Base-by-base conservation (phyloP, 768 basidiomycete species). In the Lepiota subincarnata region DNA sequence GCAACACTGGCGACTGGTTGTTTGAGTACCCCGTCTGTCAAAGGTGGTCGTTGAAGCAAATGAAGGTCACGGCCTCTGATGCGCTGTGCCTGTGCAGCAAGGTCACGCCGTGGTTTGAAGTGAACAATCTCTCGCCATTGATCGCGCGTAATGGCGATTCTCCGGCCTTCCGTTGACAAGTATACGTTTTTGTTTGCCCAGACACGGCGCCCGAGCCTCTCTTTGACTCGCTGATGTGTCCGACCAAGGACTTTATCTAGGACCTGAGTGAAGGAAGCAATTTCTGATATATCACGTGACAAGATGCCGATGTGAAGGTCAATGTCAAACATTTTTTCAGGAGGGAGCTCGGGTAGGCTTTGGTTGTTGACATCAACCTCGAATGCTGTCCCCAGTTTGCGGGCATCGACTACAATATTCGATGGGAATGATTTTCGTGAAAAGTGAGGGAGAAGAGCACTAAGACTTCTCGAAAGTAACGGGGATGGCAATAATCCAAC, bases 181-280 rank as follows among this genome's bases (percentile, higher is more conserved):
- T 77, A 91, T 2, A 92, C 58, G 50, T 82, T 69, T 64, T 79
- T 82, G 28, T 65, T 73, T 4, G 58, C 64, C 87, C 87, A 89
- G 0, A 91, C 80, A 10, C 89, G 81, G n/a, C 89, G 80, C 7
- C 87, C 87, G n/a, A 90, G 68, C 26, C 80, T 74, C 68, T 91
- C 87, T 68, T 89, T 89, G n/a, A 82, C 53, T 14, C 88, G 79
- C 57, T 84, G 80, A 2, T 72, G 70, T 14, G 72, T 79, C 8
- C 86, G 80, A 4, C 70, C 76, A 6, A 81, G 57, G 2, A 77
- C 67, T n/a, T 68, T 67, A 11, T 65, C 64, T 11, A 83, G 65
- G 28, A 69, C 73, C 2, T 63, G 57, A 35, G 72, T 64, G 48
- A 89, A 73, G 2, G 65, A 59, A 48, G 72, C 65, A 19, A 91